Evolutionary conservation across 768 basidiomycete genomes (phyloP).

Genomic region (Amanita exitialis): DNA sequence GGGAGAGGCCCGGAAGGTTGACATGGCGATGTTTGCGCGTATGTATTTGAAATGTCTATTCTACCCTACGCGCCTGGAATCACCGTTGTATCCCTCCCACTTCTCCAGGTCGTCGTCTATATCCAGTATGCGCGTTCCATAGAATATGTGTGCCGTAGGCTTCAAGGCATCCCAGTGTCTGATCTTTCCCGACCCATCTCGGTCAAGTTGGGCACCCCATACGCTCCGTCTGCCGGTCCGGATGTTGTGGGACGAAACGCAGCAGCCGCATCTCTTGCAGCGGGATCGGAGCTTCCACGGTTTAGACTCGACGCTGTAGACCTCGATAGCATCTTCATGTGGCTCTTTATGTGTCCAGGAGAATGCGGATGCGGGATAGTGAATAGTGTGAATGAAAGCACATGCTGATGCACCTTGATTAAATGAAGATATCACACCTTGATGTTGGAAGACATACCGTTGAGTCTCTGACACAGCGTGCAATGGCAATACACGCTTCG

Average conservation of each 20-base stretch:
- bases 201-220: conserved; percentile 47
- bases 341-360: conserved; percentile 39
- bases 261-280: conserved; percentile 51
- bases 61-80: conserved; percentile 25
- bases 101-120: conserved; percentile 28
- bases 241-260: conserved; percentile 42
- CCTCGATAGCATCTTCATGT: conserved; percentile 26
- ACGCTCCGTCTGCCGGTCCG: conserved; percentile 40
- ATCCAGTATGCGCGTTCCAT: conserved; percentile 50
- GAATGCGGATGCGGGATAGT: conserved; percentile 41
- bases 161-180: conserved; percentile 42
- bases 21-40: conserved; percentile 28
- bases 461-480: conserved; percentile 54
- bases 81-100: conserved; percentile 54
- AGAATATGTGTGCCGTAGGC: conserved; percentile 61
- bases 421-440: background rate
- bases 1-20: conserved; percentile 52
- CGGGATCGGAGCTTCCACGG: conserved; percentile 53
- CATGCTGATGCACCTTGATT: conserved; percentile 25
- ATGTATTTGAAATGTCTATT: conserved; percentile 12
- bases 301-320: conserved; percentile 37
- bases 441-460: conserved; percentile 21
- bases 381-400: conserved; percentile 54
- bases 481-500: conserved; percentile 64
- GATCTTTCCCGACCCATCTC: conserved; percentile 40